Evolutionary conservation across 495 filamentous ascomycete genomes (phyloP), one percentile per base, ranked within the genome.

Genomic region (Beverwykella pulmonaria): DNA sequence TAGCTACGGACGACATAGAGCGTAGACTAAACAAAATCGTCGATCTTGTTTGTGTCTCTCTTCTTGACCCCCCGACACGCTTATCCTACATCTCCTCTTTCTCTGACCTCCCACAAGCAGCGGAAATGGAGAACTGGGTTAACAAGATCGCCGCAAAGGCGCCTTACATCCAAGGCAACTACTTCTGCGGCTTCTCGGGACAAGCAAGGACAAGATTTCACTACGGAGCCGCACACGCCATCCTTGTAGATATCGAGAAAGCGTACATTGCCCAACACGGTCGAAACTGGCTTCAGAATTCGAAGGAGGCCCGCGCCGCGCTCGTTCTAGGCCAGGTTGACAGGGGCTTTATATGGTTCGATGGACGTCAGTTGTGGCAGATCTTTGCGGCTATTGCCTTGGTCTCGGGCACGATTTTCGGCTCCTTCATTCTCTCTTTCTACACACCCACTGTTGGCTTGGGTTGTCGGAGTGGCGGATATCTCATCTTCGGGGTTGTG

Each of bases 151-250:
- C 39, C 6, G 39, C 2, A 7, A 44, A 44, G 17, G 39, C 5
- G 5, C 5, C 6, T 4, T 14, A 44, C 17, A 10, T 44, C 5
- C n/a, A n/a, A n/a, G 6, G 17, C 17, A 14, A 44, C 39, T 44
- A 7, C 39, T 44, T 44, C 39, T 4, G 6, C 17, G 39, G 17
- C 3, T 84, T 84, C 68, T 73, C 77, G 12, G 82, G 82, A 15
- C 82, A 84, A 71, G 82, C 75, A 1, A 69, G 82, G n/a, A 55
- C 68, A 17, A 69, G 79, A n/a, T 81, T 75, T 67, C 81, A 82
- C 63, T 77, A 79, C 52, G 71, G 71, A 52, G 76, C 79, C 25
- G 80, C 82, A 74, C 75, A 15, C 17, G 3, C 39, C 8, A 44
- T 44, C 39, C 3, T 44, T 7, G 6, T n/a, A 3, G 39, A 44